Percentiles rank a stretch among this genome's conserved stretches.
Conservation (phyloP, 73 alveolate genomes). For the Stentor coeruleus region DNA sequence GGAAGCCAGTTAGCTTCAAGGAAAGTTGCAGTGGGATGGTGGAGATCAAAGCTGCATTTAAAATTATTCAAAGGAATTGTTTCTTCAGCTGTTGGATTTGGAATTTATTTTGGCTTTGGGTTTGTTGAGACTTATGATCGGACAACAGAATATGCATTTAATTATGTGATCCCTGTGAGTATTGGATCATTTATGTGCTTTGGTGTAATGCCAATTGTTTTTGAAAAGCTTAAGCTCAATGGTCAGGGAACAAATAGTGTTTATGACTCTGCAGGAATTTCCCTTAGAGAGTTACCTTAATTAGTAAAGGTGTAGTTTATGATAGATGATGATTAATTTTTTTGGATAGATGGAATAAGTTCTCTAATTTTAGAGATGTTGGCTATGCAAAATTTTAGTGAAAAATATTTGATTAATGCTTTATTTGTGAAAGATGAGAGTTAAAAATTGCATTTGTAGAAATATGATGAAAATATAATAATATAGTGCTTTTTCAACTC, state of each 20-base stretch:
- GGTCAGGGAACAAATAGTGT: neutral
- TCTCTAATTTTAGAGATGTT: no score
- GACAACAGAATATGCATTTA: neutral
- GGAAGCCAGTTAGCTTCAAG: neutral
- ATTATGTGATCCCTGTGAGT: neutral
- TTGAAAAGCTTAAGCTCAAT: neutral
- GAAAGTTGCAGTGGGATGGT: constrained; percentile 8
- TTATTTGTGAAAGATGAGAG: no score
- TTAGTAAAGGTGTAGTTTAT: no score
- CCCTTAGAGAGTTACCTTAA: no score
- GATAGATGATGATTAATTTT: no score
- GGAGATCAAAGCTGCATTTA: neutral
- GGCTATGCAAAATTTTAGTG: no score
- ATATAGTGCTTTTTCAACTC: no score
- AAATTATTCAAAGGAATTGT: neutral
- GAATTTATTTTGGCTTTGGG: neutral
- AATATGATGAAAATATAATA: no score
- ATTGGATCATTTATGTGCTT: neutral
- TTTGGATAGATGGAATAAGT: no score
- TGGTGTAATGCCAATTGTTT: neutral
- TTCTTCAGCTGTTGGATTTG: neutral
- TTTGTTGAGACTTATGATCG: neutral
- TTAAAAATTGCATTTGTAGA: no score
- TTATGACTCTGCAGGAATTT: neutral
- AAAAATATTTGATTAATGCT: no score